Percentiles rank a stretch among this genome's conserved stretches.
phyloP scores from a whole-genome alignment of 2,329 filamentous ascomycete genomes.

The Colletotrichum theobromicola region DNA sequence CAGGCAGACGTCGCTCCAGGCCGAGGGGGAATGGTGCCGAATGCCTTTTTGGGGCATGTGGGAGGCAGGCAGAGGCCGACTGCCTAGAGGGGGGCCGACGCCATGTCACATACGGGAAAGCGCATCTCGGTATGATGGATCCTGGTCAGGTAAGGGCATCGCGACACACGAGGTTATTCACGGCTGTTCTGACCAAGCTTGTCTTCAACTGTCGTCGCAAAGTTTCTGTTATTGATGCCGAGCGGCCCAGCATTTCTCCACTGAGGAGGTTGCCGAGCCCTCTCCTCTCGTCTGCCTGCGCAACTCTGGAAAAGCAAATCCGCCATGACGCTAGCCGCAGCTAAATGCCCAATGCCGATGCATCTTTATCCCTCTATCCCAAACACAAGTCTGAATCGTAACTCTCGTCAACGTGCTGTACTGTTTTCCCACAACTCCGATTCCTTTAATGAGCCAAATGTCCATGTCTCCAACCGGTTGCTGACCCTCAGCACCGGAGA shows the following conservation, averaged over 20 bases:
- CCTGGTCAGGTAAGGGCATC: neutral
- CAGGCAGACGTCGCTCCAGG: neutral
- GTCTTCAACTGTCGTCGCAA: neutral
- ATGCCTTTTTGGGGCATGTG: neutral
- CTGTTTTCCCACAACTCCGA: conserved; percentile 1
- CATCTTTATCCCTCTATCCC: neutral
- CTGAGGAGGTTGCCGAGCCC: neutral
- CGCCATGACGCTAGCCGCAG: neutral
- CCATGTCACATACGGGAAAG: neutral
- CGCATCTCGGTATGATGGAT: neutral
- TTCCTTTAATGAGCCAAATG: neutral
- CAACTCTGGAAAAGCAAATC: neutral
- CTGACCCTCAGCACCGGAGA: neutral
- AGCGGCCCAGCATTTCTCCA: neutral
- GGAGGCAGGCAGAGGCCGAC: neutral
- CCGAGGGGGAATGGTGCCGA: neutral
- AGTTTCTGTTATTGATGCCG: neutral
- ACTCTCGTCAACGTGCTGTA: neutral
- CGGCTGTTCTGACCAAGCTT: neutral
- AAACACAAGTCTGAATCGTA: neutral
- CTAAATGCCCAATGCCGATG: neutral
- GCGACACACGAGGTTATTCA: neutral
- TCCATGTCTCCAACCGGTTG: neutral
- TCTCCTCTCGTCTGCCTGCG: neutral
- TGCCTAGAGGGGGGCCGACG: neutral